Base-by-base conservation (phyloP, 805 yeast genomes). In the Lachancea quebecensis region DNA sequence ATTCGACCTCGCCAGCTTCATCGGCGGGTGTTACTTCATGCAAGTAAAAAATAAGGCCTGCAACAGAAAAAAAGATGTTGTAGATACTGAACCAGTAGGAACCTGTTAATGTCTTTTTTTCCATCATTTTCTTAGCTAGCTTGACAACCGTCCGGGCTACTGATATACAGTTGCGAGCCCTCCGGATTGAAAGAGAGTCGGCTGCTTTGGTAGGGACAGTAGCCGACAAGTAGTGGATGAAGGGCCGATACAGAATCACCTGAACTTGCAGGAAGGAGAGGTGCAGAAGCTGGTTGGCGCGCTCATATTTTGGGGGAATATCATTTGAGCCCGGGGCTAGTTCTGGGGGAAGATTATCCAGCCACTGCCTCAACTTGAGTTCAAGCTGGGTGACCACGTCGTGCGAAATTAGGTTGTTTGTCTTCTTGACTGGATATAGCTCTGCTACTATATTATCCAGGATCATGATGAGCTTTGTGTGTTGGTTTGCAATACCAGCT, bases 71-170 rank as follows among this genome's bases (percentile, higher is more conserved):
- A 61, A 89, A 89, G n/a, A 89, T 83, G 0, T 96, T 88, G 63
- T 89, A 89, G 62, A 85, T 81, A n/a, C 93, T 82, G 58, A 87
- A 89, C 96, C 96, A 88, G 61, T 89, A 90, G 0, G 95, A 85
- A 1, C 96, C 96, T 52, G 85, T 79, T 47, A 89, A 68, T 55
- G 85, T 69, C 49, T 83, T 76, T 48, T 79, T 78, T 50, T 77
- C 74, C 46, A 85, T 78, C 86, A 89, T 79, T 50, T 83, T 88
- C 54, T 85, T 79, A 0, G 95, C 90, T 47, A 88, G 62, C 54
- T 81, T 77, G 12, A 89, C 86, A 25, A 84, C 95, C 55, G 82
- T 75, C 48, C 95, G 72, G 0, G 96, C 87, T 4, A 87, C 88
- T 47, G 81, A 81, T 45, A 90, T 83, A 63, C 96, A 89, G 57